Base-by-base conservation (phyloP, 2,329 filamentous ascomycete genomes). In the Penicillium sp. region DNA sequence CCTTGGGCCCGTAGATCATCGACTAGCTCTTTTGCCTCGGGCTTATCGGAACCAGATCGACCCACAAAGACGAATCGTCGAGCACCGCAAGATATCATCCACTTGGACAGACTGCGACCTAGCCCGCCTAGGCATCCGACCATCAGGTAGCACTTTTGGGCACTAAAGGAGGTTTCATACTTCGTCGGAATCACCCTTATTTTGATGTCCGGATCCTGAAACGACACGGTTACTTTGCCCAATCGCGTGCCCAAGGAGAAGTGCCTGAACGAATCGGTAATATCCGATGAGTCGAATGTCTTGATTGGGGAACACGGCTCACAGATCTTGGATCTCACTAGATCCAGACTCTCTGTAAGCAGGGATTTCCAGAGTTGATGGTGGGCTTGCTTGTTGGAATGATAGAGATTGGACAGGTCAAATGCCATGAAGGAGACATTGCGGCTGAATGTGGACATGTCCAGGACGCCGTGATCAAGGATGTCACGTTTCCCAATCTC, bases 61-160 rank as follows among this genome's bases (percentile, higher is more conserved):
- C 81, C 83, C 2, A 86, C 55, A 49, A 85, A 82, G 9, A 78
- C 77, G 21, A 67, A 56, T 23, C 49, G 43, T 12, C 47, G 21
- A 7, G 59, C 60, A 12, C 63, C 63, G 1, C 39, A 44, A 6
- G 50, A 29, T 7, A 57, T 35, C 60, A 66, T 68, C 59, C 57
- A 65, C 12, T 48, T 43, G 3, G 59, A 49, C 35, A 66, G 77
- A 61, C 77, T 79, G 12, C 77, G 74, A 0, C 83, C 84, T 1
- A 86, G 73, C 1, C 83, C 84, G 3, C 83, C 83, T 0, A 86
- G 73, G 0, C 83, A 23, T 3, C 21, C 21, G 21, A 23, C 21
- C 21, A 23, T 23, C 2, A 23, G 21, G 41, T 43, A 42, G 39
- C 39, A 43, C 41, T 43, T 43, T 17, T 21, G 41, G 41, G 41